Conservation (phyloP, 148 eudicot genomes). For the Rhododendron griersonianum region DNA sequence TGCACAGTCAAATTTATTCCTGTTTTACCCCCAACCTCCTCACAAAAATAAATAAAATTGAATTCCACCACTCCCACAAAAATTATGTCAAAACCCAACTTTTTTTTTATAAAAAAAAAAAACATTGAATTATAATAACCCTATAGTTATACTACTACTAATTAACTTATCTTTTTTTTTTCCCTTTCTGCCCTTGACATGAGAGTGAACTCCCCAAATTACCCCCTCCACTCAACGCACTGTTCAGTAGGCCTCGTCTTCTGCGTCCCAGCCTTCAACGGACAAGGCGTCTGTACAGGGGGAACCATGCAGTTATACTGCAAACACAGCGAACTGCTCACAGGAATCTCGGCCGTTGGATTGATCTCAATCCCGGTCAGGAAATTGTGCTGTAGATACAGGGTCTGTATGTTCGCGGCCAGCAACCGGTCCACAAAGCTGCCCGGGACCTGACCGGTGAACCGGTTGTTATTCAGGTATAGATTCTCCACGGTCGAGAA, state of each 20-base stretch:
- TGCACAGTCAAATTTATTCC: conserved; percentile 14
- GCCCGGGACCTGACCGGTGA: conserved; percentile 63
- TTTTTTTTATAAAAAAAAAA: background rate
- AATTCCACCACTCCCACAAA: background rate
- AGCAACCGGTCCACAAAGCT: conserved; percentile 60
- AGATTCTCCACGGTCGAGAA: conserved; percentile 67
- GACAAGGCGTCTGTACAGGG: conserved; percentile 78
- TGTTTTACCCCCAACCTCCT: background rate
- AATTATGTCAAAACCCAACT: background rate
- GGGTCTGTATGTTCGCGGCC: conserved; percentile 43
- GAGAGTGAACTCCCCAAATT: conserved; percentile 11
- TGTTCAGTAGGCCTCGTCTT: conserved; percentile 72
- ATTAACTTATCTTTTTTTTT: background rate
- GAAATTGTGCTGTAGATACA: conserved; percentile 83
- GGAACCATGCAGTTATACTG: conserved; percentile 95
- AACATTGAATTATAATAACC: background rate
- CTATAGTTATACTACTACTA: background rate
- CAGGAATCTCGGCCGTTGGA: conserved; percentile 82
- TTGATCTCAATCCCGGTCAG: conserved; percentile 69
- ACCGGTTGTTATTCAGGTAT: conserved; percentile 76
- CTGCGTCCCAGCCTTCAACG: conserved; percentile 71
- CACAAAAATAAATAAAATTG: conserved; percentile 14
- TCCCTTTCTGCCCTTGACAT: background rate
- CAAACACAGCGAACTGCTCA: conserved; percentile 70
- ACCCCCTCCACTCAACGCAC: conserved; percentile 67